Base-by-base conservation (phyloP, 2,329 filamentous ascomycete genomes). In the Bipolaris gigantea region DNA sequence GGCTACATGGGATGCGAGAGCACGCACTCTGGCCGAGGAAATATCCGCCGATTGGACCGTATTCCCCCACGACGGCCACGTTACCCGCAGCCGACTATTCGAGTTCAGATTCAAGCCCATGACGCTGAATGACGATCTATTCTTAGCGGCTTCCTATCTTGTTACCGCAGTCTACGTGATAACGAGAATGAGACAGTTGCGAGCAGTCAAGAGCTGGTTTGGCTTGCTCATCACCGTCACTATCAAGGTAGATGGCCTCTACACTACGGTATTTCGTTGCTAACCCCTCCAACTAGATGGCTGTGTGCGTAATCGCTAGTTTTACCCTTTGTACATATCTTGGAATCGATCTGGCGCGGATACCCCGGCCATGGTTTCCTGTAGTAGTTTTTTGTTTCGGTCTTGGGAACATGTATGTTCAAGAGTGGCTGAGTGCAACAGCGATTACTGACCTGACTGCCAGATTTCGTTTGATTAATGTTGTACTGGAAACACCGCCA, bases 31-130 rank as follows among this genome's bases (percentile, higher is more conserved):
- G 21, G 80, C 84, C 2, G 58, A 75, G 3, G 77, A 77, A 15
- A 73, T 79, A 50, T 73, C 76, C 1, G 73, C 80, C 32, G 79
- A 81, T 54, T 91, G 88, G 85, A 81, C 82, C 16, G 77, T 90
- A 2, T 89, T 89, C 62, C 86, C 87, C 2, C 66, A 77, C 1
- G 79, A 85, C 59, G 85, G 84, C 8, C 75, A 74, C 18, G 78
- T 81, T 32, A 75, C 75, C 21, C 73, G 76, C 23, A 87, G 81
- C 61, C 84, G 86, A 50, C 78, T 91, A 1, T 92, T 90, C 68
- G 87, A 92, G 71, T 92, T 92, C 67, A 87, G 88, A 55, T 91
- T 91, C 67, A 85, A 85, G 27, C 89, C 89, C 7, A 84, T 92
- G 64, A 90, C 88, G 13, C 72, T 81, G 15, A 79, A 81, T 53